phyloP scores from a whole-genome alignment of 345 rosid genomes.

The Erysimum cheiranthoides region DNA sequence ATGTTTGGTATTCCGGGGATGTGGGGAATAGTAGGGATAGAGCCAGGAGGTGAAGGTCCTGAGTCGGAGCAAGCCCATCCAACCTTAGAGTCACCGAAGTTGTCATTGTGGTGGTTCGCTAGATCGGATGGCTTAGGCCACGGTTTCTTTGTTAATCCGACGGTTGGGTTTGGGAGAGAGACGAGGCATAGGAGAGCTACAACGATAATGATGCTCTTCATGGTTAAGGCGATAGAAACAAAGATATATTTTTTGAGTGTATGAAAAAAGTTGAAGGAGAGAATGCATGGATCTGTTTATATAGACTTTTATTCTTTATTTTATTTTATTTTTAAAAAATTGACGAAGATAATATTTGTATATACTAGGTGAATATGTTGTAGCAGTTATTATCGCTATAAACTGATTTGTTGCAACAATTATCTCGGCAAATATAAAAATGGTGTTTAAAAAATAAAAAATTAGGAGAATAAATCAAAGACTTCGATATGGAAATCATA shows the following conservation, averaged over 20 bases:
- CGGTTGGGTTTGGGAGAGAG: conserved; percentile 31
- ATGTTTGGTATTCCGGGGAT: conserved; percentile 24
- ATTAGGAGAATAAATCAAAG: neutral
- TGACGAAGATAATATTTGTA: neutral
- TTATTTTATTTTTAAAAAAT: neutral
- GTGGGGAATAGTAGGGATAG: conserved; percentile 27
- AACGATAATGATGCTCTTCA: conserved; percentile 33
- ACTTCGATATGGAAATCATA: neutral
- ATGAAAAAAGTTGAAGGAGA: conserved; percentile 1
- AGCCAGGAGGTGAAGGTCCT: conserved; percentile 28
- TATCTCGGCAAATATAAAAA: neutral
- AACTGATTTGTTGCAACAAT: conserved; percentile 11
- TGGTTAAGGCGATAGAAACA: conserved; percentile 23
- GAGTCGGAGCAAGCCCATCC: conserved; percentile 41
- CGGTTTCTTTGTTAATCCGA: conserved; percentile 30
- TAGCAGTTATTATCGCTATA: neutral
- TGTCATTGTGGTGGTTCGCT: conserved; percentile 30
- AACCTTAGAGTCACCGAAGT: conserved; percentile 34
- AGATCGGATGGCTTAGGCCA: conserved; percentile 46
- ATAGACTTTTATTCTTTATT: conserved; percentile 1
- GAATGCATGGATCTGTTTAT: conserved; percentile 29
- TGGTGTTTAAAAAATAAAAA: neutral
- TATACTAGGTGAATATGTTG: conserved; percentile 6
- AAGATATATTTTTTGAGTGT: neutral
- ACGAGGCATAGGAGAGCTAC: conserved; percentile 33